Evolutionary conservation across 805 yeast genomes (phyloP).

Genomic region (Lipomyces kockii): DNA sequence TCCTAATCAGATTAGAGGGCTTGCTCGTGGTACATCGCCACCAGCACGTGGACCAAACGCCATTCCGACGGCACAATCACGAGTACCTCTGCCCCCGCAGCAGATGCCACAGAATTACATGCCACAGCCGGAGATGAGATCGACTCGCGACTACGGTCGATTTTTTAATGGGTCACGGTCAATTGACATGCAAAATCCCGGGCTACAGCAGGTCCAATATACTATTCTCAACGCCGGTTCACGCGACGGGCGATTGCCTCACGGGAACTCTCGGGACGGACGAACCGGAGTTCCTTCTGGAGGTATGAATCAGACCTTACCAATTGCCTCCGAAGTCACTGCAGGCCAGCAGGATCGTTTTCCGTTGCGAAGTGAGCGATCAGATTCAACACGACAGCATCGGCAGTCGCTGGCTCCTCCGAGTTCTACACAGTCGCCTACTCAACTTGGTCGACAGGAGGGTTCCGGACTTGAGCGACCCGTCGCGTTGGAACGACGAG

Average conservation of each 20-base stretch:
- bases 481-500: neutral
- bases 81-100: conserved; percentile 9
- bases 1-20: neutral
- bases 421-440: neutral
- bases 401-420: neutral
- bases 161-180: conserved; percentile 2
- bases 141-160: neutral
- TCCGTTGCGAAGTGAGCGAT: neutral
- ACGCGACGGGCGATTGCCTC: conserved; percentile 1
- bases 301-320: neutral
- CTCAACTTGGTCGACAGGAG: neutral
- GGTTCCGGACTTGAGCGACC: neutral
- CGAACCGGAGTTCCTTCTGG: neutral
- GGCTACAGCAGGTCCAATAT: conserved; percentile 4
- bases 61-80: conserved; percentile 5
- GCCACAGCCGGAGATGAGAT: conserved; percentile 3
- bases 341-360: neutral
- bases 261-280: neutral
- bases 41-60: conserved; percentile 8
- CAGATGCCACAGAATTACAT: conserved; percentile 1
- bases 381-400: neutral
- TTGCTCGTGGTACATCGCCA: neutral
- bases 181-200: neutral
- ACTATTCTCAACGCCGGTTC: conserved; percentile 6
- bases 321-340: neutral